Percentiles rank a stretch among this genome's conserved stretches.
Conservation (phyloP, 1,284 basidiomycete species). For the Moniliophthora roreri region DNA sequence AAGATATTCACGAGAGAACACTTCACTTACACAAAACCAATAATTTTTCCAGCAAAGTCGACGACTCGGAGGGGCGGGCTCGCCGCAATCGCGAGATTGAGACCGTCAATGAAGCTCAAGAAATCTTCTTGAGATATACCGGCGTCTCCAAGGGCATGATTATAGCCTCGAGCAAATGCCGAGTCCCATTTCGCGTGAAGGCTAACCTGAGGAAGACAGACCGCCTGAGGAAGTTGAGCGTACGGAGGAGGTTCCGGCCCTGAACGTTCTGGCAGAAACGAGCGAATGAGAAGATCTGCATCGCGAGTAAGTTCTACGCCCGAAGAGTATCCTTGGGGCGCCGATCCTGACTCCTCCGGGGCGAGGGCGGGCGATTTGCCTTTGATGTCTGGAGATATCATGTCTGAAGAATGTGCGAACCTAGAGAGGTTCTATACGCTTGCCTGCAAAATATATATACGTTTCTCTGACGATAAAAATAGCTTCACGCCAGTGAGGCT, state of each 20-base stretch:
- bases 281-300: neutral
- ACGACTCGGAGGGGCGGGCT: slow-evolving; percentile 21
- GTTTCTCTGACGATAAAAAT: too few relatives aligned
- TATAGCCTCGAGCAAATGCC: slow-evolving; percentile 22
- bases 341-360: too few relatives aligned
- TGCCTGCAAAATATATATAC: too few relatives aligned
- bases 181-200: slow-evolving; percentile 16
- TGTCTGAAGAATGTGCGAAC: too few relatives aligned
- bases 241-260: neutral
- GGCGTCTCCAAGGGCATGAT: slow-evolving; percentile 10
- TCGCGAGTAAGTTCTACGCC: neutral
- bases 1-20: neutral
- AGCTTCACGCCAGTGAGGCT: too few relatives aligned
- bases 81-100: slow-evolving; percentile 22
- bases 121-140: slow-evolving; percentile 20
- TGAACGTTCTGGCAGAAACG: neutral
- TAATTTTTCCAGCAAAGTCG: slow-evolving; percentile 16
- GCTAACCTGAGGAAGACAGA: slow-evolving; percentile 16
- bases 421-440: too few relatives aligned
- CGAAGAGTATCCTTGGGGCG: too few relatives aligned
- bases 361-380: too few relatives aligned
- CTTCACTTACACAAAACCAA: slow-evolving; percentile 22
- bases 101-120: slow-evolving; percentile 22
- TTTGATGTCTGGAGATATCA: too few relatives aligned
- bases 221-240: slow-evolving; percentile 13